phyloP scores from a whole-genome alignment of 352 stramenopile genomes.

The Phytophthora pistaciae region DNA sequence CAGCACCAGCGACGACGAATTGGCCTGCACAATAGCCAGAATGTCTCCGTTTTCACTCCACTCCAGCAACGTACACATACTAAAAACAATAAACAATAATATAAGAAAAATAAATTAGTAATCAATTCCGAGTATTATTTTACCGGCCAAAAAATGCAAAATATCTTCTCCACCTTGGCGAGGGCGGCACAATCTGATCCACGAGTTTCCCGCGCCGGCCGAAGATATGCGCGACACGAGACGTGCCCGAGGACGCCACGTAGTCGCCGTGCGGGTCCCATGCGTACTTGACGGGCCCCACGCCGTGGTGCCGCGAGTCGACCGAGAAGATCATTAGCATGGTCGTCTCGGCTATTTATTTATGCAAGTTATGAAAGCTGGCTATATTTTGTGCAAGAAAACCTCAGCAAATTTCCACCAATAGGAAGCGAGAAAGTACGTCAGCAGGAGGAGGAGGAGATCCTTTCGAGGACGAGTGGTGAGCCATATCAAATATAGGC shows the following conservation, averaged over 20 bases:
- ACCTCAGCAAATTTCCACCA: slow-evolving; percentile 4
- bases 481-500: slow-evolving; percentile 17
- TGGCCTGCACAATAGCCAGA: slow-evolving; percentile 80
- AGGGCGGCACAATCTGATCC: slow-evolving; percentile 83
- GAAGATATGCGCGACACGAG: slow-evolving; percentile 82
- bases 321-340: slow-evolving; percentile 90
- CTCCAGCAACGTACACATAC: slow-evolving; percentile 76
- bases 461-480: slow-evolving; percentile 23
- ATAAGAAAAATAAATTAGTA: neutral
- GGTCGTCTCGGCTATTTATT: neutral
- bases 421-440: slow-evolving; percentile 28
- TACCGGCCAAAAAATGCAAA: slow-evolving; percentile 6
- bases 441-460: slow-evolving; percentile 13
- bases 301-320: slow-evolving; percentile 79
- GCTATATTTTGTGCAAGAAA: neutral
- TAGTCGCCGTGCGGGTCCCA: slow-evolving; percentile 83
- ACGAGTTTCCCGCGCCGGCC: slow-evolving; percentile 74
- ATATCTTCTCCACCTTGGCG: slow-evolving; percentile 52
- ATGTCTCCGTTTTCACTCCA: slow-evolving; percentile 78
- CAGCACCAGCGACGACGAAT: slow-evolving; percentile 74
- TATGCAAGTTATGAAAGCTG: neutral
- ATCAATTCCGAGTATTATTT: neutral
- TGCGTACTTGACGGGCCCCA: slow-evolving; percentile 78
- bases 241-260: slow-evolving; percentile 79
- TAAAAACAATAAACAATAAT: slow-evolving; percentile 7